These are phyloP conservation scores for Halophytophthora polymorphica DNA, from an alignment of 352 stramenopile species.

Conservation along the genomic window DNA sequence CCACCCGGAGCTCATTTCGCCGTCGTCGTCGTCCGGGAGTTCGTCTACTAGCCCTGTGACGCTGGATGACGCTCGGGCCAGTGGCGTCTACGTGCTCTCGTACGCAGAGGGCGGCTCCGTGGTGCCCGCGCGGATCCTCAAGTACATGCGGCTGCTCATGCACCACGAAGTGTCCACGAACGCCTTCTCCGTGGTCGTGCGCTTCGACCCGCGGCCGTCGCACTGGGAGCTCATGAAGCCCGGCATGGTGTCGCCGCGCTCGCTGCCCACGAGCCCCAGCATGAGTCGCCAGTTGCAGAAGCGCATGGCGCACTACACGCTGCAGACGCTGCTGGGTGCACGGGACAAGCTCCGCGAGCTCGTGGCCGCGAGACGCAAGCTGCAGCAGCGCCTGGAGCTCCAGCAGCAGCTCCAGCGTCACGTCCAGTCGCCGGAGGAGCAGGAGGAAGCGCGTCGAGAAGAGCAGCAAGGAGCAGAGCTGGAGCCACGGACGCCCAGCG, in stretches of 20 bases:
- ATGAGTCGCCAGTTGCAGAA: slow-evolving; percentile 69
- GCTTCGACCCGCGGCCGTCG: slow-evolving; percentile 62
- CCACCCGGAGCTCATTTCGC: slow-evolving; percentile 7
- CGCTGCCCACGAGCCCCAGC: slow-evolving; percentile 66
- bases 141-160: slow-evolving; percentile 87
- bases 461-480: not conserved
- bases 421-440: not conserved
- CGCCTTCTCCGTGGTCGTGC: slow-evolving; percentile 77
- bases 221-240: slow-evolving; percentile 76
- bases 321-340: slow-evolving; percentile 57
- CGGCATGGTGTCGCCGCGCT: slow-evolving; percentile 78
- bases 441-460: not conserved
- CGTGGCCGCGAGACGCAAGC: slow-evolving; percentile 35
- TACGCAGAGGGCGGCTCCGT: slow-evolving; percentile 73
- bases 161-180: slow-evolving; percentile 84
- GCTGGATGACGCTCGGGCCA: slow-evolving; percentile 20
- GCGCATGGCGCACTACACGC: slow-evolving; percentile 77
- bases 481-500: too few species aligned
- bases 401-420: slow-evolving; percentile 7
- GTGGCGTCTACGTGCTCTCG: slow-evolving; percentile 70
- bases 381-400: slow-evolving; percentile 13
- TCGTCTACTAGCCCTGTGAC: slow-evolving; percentile 15
- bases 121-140: slow-evolving; percentile 73
- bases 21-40: slow-evolving; percentile 7
- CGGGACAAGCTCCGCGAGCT: slow-evolving; percentile 59